Conservation (phyloP, 257 asterid species). For the Handroanthus guayacan region DNA sequence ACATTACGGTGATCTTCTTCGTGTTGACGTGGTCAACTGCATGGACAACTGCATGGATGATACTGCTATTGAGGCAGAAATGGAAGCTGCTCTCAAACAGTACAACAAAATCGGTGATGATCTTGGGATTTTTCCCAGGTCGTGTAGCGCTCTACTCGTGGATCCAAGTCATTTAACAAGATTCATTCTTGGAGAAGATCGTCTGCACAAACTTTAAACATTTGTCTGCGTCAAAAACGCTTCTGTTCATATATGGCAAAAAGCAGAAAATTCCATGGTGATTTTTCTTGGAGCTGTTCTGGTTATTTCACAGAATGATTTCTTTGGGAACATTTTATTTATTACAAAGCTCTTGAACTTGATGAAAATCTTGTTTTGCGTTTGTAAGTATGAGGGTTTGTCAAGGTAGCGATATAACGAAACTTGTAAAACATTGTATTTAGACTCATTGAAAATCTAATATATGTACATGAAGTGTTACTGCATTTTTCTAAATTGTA, state of each 20-base stretch:
- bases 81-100: constrained; percentile 72
- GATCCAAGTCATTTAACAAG: constrained; percentile 95
- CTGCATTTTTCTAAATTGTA: too few relatives aligned
- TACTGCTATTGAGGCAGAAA: constrained; percentile 66
- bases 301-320: too few relatives aligned
- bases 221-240: not conserved
- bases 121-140: constrained; percentile 88
- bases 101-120: constrained; percentile 61
- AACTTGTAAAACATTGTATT: too few relatives aligned
- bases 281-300: too few relatives aligned
- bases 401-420: too few relatives aligned
- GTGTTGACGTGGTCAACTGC: constrained; percentile 55
- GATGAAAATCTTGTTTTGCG: too few relatives aligned
- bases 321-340: too few relatives aligned
- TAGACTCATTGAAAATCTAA: too few relatives aligned
- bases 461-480: too few relatives aligned
- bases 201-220: constrained; percentile 54
- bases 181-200: constrained; percentile 90
- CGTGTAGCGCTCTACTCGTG: constrained; percentile 68
- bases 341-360: too few relatives aligned
- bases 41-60: constrained; percentile 77
- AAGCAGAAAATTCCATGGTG: too few relatives aligned
- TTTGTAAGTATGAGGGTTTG: too few relatives aligned
- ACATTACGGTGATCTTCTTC: constrained; percentile 68
- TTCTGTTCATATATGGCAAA: not conserved